These are phyloP conservation scores for Phenoliferia sp. DNA, from an alignment of 1,284 basidiomycete genomes.

Conservation along the genomic window DNA sequence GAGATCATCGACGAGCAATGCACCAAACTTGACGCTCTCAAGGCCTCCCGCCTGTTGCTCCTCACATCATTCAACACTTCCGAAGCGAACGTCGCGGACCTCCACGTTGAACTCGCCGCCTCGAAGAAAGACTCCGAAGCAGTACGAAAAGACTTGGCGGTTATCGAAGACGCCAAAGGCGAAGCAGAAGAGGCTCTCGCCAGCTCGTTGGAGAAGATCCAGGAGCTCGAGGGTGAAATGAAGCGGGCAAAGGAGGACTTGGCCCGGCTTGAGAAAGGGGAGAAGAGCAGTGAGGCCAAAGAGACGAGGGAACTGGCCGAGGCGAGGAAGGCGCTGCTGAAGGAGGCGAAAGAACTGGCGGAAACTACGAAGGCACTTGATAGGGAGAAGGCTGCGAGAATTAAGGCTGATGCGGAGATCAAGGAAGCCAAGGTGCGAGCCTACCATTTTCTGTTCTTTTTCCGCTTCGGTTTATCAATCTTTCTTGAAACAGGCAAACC, in stretches of 20 bases:
- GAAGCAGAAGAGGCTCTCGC: neutral
- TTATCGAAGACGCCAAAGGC: neutral
- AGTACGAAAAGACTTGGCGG: neutral
- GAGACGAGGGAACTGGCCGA: neutral
- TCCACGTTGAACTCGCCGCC: constrained; percentile 10
- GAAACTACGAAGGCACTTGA: constrained; percentile 8
- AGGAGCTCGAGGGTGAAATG: constrained; percentile 4
- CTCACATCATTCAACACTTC: constrained; percentile 14
- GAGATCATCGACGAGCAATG: constrained; percentile 1
- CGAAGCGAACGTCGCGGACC: constrained; percentile 12
- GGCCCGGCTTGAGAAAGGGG: constrained; percentile 1
- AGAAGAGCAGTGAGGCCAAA: constrained; percentile 5
- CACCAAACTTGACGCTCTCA: constrained; percentile 6
- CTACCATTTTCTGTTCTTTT: neutral
- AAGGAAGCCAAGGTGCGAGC: constrained; percentile 29
- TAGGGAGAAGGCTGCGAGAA: constrained; percentile 10
- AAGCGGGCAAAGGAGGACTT: constrained; percentile 5
- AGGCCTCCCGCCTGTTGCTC: constrained; percentile 18
- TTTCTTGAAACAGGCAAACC: constrained; percentile 3
- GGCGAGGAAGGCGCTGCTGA: too few species aligned
- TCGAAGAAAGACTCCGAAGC: neutral
- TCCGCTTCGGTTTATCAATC: neutral
- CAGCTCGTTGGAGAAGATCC: constrained; percentile 2
- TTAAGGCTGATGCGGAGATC: constrained; percentile 12
- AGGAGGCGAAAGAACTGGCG: constrained; percentile 4